These are phyloP conservation scores for Trichoderma polysporum DNA, from an alignment of 2,329 filamentous ascomycete genomes.

Conservation along the genomic window DNA sequence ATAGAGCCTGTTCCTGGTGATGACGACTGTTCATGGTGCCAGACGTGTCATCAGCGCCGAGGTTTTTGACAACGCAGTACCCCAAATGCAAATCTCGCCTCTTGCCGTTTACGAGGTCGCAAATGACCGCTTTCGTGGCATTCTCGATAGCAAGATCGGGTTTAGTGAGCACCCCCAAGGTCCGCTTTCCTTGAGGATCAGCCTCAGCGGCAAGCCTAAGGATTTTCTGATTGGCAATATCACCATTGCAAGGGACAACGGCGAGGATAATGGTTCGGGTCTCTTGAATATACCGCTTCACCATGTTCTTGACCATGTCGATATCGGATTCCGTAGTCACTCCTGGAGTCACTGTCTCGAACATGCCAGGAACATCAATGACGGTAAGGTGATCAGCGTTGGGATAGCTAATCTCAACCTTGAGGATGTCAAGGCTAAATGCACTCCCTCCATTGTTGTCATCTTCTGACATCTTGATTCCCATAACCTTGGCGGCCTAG, in stretches of 20 bases:
- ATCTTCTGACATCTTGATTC: conserved; percentile 34
- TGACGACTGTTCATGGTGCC: conserved; percentile 35
- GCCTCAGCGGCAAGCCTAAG: conserved; percentile 36
- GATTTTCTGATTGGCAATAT: conserved; percentile 44
- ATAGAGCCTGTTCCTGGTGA: conserved; percentile 39
- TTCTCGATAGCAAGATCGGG: conserved; percentile 53
- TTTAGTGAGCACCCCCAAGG: conserved; percentile 56
- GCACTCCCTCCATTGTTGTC: conserved; percentile 22
- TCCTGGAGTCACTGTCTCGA: conserved; percentile 37
- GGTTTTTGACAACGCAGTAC: conserved; percentile 51
- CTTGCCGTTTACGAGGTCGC: conserved; percentile 44
- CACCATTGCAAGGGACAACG: conserved; percentile 42
- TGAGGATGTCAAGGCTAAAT: conserved; percentile 48
- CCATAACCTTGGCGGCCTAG: conserved; percentile 46
- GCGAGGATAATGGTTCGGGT: conserved; percentile 50
- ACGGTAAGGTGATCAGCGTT: conserved; percentile 47
- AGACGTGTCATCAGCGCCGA: conserved; percentile 42
- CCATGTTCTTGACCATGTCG: conserved; percentile 46
- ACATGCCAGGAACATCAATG: conserved; percentile 57
- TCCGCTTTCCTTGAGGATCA: conserved; percentile 43
- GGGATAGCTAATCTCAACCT: conserved; percentile 45
- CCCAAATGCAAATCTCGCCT: conserved; percentile 45
- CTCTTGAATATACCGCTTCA: conserved; percentile 46
- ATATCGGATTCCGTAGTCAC: conserved; percentile 48
- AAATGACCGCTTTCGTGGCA: conserved; percentile 38